phyloP scores from a whole-genome alignment of 306 rosid species.

The Vigna reflexopilosa region DNA sequence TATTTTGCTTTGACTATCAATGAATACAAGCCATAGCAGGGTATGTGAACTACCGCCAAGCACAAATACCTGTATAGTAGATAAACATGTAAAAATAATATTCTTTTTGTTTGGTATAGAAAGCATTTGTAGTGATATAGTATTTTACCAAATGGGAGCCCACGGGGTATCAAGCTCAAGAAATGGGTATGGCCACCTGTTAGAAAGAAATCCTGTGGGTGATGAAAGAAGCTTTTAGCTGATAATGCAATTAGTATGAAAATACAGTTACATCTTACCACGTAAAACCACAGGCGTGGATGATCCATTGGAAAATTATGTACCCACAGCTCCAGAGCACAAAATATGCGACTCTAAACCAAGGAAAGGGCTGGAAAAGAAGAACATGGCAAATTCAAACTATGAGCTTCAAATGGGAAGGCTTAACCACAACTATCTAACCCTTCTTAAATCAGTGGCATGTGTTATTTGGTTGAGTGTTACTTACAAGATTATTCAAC shows the following conservation, averaged over 20 bases:
- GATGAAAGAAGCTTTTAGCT: constrained; percentile 17
- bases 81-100: constrained; percentile 20
- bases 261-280: constrained; percentile 38
- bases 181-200: constrained; percentile 87
- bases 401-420: not conserved
- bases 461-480: not conserved
- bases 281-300: constrained; percentile 52
- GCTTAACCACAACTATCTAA: not conserved
- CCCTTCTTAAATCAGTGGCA: not conserved
- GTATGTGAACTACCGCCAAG: constrained; percentile 74
- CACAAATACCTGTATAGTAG: constrained; percentile 64
- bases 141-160: constrained; percentile 82
- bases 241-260: constrained; percentile 7
- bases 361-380: constrained; percentile 74
- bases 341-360: constrained; percentile 76
- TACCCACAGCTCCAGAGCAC: constrained; percentile 78
- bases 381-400: constrained; percentile 35
- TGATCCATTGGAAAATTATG: constrained; percentile 72
- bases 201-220: not conserved
- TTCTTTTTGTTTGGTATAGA: not conserved
- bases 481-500: constrained; percentile 80
- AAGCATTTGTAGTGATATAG: constrained; percentile 5
- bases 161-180: constrained; percentile 73
- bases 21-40: constrained; percentile 72
- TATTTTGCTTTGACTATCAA: constrained; percentile 66